Evolutionary conservation across 495 filamentous ascomycete species (phyloP).

Genomic region (Podospora anserina): DNA sequence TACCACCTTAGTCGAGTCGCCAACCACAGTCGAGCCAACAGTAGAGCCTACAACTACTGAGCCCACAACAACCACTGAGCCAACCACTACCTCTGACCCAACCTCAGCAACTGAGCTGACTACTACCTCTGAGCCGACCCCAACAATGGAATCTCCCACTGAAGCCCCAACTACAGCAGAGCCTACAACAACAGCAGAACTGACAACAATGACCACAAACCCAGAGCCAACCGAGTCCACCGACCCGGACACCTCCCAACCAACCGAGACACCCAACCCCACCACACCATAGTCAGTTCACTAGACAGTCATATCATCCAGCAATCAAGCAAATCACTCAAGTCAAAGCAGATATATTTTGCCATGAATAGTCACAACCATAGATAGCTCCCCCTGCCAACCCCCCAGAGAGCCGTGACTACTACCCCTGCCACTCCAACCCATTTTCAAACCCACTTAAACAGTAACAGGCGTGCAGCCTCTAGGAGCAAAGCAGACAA

Average conservation of each 20-base stretch:
- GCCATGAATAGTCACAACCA: neutral
- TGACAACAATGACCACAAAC: neutral
- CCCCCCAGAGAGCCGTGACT: neutral
- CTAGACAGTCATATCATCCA: neutral
- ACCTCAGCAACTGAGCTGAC: no score
- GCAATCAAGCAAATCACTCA: neutral
- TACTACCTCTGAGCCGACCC: no score
- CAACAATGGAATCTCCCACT: no score
- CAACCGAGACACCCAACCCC: neutral
- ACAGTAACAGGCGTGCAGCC: neutral
- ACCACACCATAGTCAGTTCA: neutral
- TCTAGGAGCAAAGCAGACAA: neutral
- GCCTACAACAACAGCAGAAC: no score
- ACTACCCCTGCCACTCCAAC: neutral
- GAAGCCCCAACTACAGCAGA: no score
- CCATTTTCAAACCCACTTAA: neutral
- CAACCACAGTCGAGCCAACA: no score
- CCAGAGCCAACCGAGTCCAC: neutral
- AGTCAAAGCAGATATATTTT: neutral
- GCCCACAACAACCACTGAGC: no score
- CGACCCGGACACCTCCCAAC: neutral
- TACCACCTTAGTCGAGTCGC: no score
- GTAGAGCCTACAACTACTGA: no score
- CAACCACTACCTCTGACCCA: no score
- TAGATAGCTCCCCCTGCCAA: neutral